Evolutionary conservation across 805 yeast species (phyloP).

Genomic region (Metschnikowia orientalis): DNA sequence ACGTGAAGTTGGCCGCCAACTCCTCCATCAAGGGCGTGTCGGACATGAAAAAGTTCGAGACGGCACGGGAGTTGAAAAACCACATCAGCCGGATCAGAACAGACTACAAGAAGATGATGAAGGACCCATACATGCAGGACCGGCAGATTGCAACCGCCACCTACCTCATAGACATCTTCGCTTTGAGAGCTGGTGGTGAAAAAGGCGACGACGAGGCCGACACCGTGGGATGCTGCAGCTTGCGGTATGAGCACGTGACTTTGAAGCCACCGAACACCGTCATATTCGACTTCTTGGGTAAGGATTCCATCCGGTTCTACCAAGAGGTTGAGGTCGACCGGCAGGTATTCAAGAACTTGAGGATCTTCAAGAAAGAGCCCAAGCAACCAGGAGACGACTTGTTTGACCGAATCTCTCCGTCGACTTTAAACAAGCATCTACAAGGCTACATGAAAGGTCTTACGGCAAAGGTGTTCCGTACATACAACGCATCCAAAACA

Average conservation of each 20-base stretch:
- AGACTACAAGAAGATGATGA: conserved; percentile 68
- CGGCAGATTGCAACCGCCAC: conserved; percentile 94
- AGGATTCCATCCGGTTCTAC: conserved; percentile 86
- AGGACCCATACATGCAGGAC: conserved; percentile 72
- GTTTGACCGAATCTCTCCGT: conserved; percentile 85
- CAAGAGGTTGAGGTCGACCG: conserved; percentile 89
- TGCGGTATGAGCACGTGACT: conserved; percentile 84
- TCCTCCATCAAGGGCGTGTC: conserved; percentile 89
- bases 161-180: conserved; percentile 86
- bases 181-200: conserved; percentile 97
- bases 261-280: conserved; percentile 82
- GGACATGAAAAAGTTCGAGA: conserved; percentile 88
- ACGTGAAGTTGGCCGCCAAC: conserved; percentile 86
- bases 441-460: conserved; percentile 89
- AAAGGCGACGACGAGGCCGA: conserved; percentile 97
- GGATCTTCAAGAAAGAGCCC: conserved; percentile 83
- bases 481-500: conserved; percentile 92
- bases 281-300: conserved; percentile 89
- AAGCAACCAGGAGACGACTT: conserved; percentile 89
- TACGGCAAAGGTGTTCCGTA: conserved; percentile 96
- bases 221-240: conserved; percentile 95
- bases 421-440: conserved; percentile 75
- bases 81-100: conserved; percentile 68
- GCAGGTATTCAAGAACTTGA: conserved; percentile 87
- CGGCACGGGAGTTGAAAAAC: conserved; percentile 77